Evolutionary conservation across 768 basidiomycete species (phyloP).

Genomic region (Boletus subparvulus): DNA sequence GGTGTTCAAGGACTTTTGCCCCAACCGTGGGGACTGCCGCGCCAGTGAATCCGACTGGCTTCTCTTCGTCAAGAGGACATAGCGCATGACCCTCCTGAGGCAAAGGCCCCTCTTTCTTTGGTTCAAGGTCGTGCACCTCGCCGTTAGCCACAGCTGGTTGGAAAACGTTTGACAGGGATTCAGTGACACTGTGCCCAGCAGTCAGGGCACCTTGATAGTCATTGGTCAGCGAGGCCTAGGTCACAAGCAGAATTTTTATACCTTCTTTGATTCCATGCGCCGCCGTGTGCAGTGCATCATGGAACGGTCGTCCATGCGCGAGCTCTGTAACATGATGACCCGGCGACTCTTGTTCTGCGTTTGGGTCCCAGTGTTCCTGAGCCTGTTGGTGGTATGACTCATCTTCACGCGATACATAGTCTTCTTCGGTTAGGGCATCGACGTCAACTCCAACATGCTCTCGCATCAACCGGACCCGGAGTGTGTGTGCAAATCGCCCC

Average conservation of each 20-base stretch:
- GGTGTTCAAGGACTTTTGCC: conserved; percentile 56
- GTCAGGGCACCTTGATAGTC: conserved; percentile 40
- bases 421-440: conserved; percentile 79
- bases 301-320: conserved; percentile 35
- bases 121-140: background rate
- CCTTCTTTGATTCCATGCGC: conserved; percentile 51
- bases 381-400: conserved; percentile 45
- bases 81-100: conserved; percentile 53
- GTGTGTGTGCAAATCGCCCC: conserved; percentile 93
- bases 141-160: conserved; percentile 30
- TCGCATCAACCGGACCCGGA: conserved; percentile 92
- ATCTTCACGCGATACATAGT: conserved; percentile 56
- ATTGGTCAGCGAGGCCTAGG: conserved; percentile 1
- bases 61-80: conserved; percentile 49
- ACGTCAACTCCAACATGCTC: conserved; percentile 97
- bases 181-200: conserved; percentile 38
- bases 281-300: conserved; percentile 36
- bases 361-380: conserved; percentile 71
- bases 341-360: conserved; percentile 59
- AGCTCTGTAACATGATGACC: conserved; percentile 44
- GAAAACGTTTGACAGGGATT: conserved; percentile 35
- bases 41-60: conserved; percentile 57
- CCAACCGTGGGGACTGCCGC: conserved; percentile 68
- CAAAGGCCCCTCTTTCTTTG: conserved; percentile 31
- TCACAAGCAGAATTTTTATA: conserved; percentile 21